Conservation (phyloP, 441 rosid species). For the Populus hybrid region DNA sequence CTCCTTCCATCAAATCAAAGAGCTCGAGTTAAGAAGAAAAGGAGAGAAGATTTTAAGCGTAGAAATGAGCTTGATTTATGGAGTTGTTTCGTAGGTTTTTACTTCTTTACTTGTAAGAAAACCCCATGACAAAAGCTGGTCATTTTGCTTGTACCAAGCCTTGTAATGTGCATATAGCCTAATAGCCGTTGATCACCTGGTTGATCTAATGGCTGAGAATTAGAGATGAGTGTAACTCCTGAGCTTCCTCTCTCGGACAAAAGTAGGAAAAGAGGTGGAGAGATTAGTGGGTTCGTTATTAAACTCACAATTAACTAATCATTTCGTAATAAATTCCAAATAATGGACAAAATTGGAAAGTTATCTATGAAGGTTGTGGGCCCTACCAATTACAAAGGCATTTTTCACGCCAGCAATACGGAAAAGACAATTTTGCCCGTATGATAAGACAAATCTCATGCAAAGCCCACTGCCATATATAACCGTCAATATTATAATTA, state of each 20-base stretch:
- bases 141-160: conserved; percentile 32
- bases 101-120: conserved; percentile 23
- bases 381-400: neutral
- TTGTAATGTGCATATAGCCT: conserved; percentile 31
- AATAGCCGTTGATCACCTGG: conserved; percentile 30
- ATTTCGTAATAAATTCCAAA: conserved; percentile 11
- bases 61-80: conserved; percentile 29
- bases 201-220: conserved; percentile 40
- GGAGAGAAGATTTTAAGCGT: conserved; percentile 20
- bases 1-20: conserved; percentile 40
- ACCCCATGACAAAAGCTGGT: conserved; percentile 24
- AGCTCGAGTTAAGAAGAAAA: conserved; percentile 7
- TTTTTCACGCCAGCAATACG: neutral
- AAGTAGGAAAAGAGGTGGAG: conserved; percentile 29
- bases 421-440: conserved; percentile 3
- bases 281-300: conserved; percentile 45
- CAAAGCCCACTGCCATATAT: neutral
- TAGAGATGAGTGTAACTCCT: conserved; percentile 46
- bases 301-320: conserved; percentile 22
- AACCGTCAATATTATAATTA: neutral
- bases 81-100: conserved; percentile 3
- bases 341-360: conserved; percentile 12
- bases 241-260: conserved; percentile 44
- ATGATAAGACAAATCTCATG: neutral
- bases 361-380: neutral